These are phyloP conservation scores for Microbotryum saponariae DNA, from an alignment of 1,284 basidiomycete species.

Conservation along the genomic window DNA sequence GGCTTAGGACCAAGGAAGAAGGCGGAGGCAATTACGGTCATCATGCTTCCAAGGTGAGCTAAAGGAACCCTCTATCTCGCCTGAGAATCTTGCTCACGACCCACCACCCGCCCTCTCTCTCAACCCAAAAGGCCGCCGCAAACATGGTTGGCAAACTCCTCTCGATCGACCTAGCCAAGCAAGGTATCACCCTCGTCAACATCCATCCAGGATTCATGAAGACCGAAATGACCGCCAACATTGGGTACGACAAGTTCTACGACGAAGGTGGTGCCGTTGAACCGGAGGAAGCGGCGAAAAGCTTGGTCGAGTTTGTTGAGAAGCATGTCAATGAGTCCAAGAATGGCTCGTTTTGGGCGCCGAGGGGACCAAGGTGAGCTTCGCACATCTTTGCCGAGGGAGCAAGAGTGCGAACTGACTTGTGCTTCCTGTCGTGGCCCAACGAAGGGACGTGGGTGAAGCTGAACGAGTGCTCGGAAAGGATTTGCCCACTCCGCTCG, in stretches of 20 bases:
- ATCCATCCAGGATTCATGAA: constrained; percentile 45
- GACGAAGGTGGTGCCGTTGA: constrained; percentile 48
- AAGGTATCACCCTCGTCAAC: constrained; percentile 45
- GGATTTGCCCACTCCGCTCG: constrained; percentile 44
- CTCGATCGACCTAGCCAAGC: constrained; percentile 44
- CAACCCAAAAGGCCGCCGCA: constrained; percentile 45
- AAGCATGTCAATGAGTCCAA: constrained; percentile 39
- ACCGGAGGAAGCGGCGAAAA: constrained; percentile 45
- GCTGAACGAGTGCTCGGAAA: constrained; percentile 47
- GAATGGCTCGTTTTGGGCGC: constrained; percentile 49
- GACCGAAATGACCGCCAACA: constrained; percentile 48
- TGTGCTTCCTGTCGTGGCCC: background rate
- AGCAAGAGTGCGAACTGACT: background rate
- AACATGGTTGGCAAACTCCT: constrained; percentile 50
- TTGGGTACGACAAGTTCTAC: constrained; percentile 47
- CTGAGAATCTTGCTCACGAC: no score
- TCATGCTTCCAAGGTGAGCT: constrained; percentile 37
- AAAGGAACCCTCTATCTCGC: background rate
- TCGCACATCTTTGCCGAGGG: background rate
- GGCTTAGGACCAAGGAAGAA: constrained; percentile 46
- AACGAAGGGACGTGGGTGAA: constrained; percentile 45
- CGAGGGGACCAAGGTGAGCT: constrained; percentile 44
- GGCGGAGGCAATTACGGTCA: constrained; percentile 50
- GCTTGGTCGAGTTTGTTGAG: constrained; percentile 44
- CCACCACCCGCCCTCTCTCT: background rate